Evolutionary conservation across 306 rosid genomes (phyloP), one percentile per base, ranked within the genome.

Genomic region (Malus sieversii): DNA sequence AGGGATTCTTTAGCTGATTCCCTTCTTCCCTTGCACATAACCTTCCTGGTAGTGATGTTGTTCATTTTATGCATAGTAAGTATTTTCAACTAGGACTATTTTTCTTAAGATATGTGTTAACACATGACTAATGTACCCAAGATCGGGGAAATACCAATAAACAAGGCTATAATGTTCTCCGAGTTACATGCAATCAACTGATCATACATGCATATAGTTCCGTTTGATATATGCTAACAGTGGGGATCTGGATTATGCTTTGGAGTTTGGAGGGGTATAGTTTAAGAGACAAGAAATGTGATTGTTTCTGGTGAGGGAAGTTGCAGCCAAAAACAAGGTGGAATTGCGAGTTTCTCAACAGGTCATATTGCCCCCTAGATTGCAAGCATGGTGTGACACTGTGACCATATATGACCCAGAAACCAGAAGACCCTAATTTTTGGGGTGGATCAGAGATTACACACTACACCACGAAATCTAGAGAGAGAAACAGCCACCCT

Each of bases 351-450:
- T 65, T 70, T 18, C 60, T 66, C 32, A 70, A 74, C 71, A 40
- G 53, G 82, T 22, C 30, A 65, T 77, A 65, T 72, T 85, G 58
- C 90, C 79, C 75, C 81, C 77, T 73, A 84, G 79, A 84, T 85
- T 82, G 82, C 81, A 80, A 77, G 82, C 87, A 85, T 81, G 78
- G 76, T 82, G 75, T 79, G 75, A 83, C 74, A 80, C 82, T 69
- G 77, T 73, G 77, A 87, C 78, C 59, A 78, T 40, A 75, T 78
- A 62, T 69, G 84, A 73, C 71, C 82, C 84, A 80, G 87, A 85
- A 81, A 84, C 74, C 69, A 78, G 73, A 66, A 70, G 69, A 62
- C 64, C 77, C 61, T 58, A 77, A 72, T 82, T 48, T 48, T 48
- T 14, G 55, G 8, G 55, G 20, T 51, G 20, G 55, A 51, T 51